Conservation (phyloP, 2,329 filamentous ascomycete species). For the Stagonosporopsis cucurbitacearum region DNA sequence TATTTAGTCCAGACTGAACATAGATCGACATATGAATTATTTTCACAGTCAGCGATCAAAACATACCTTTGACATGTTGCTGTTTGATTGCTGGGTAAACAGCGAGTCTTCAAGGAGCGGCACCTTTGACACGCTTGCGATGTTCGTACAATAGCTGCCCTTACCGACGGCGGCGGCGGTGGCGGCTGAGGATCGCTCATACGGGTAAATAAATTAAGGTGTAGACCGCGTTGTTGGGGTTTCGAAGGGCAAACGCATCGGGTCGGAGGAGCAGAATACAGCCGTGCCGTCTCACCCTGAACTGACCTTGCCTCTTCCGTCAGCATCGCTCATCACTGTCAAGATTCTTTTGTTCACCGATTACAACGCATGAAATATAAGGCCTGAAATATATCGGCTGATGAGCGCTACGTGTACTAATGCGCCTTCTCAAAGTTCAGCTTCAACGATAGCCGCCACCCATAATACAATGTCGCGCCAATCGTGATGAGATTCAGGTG, state of each 20-base stretch:
- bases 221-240: background rate
- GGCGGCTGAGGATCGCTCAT: constrained; percentile 36
- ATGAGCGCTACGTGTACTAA: background rate
- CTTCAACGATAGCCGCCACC: constrained; percentile 29
- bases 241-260: background rate
- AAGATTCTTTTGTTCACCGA: background rate
- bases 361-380: background rate
- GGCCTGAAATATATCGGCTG: background rate
- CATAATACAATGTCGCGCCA: constrained; percentile 38
- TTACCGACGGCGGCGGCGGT: constrained; percentile 20
- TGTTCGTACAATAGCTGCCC: constrained; percentile 26
- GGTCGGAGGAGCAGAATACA: background rate
- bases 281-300: constrained; percentile 9
- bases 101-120: constrained; percentile 43
- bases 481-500: constrained; percentile 53
- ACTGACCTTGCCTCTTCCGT: background rate
- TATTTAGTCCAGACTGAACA: background rate
- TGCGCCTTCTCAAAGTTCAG: constrained; percentile 13
- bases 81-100: constrained; percentile 37
- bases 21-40: background rate
- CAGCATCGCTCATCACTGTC: background rate
- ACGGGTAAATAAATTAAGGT: background rate
- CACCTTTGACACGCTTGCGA: constrained; percentile 45
- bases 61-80: constrained; percentile 42
- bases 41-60: background rate